Evolutionary conservation across 2,329 filamentous ascomycete genomes (phyloP).

Genomic region (Botrytis cinerea): DNA sequence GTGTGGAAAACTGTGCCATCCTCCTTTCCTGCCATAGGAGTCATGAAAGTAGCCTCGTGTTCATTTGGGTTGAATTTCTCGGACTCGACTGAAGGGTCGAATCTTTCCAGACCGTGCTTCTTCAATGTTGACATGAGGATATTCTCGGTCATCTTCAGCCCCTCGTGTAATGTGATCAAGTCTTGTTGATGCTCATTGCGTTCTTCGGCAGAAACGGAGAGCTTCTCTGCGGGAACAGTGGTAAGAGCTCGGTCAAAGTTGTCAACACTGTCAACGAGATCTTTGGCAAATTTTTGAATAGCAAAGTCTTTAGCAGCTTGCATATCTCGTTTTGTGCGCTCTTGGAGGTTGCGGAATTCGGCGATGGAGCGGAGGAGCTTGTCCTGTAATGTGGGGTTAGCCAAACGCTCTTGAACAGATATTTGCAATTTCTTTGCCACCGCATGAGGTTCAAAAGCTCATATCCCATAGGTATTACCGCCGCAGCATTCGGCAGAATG

Average conservation of each 20-base stretch:
- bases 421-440: slow-evolving; percentile 9
- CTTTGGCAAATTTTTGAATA: slow-evolving; percentile 90
- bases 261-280: slow-evolving; percentile 92
- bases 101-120: slow-evolving; percentile 91
- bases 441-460: background rate
- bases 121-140: slow-evolving; percentile 85
- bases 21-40: slow-evolving; percentile 82
- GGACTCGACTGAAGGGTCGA: slow-evolving; percentile 69
- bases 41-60: slow-evolving; percentile 96
- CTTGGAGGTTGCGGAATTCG: slow-evolving; percentile 97
- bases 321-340: slow-evolving; percentile 88
- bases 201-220: slow-evolving; percentile 53
- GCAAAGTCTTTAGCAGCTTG: slow-evolving; percentile 87
- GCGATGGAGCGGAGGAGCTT: slow-evolving; percentile 91
- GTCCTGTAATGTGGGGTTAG: slow-evolving; percentile 61
- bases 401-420: slow-evolving; percentile 5
- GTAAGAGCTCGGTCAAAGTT: slow-evolving; percentile 92
- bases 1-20: slow-evolving; percentile 88
- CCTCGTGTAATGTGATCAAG: slow-evolving; percentile 77
- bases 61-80: slow-evolving; percentile 95
- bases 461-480: background rate
- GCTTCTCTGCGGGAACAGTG: slow-evolving; percentile 75
- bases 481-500: too few relatives aligned
- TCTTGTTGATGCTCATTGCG: slow-evolving; percentile 64
- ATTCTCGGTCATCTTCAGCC: slow-evolving; percentile 90